Base-by-base conservation (phyloP, 352 stramenopile species). In the Phytophthora tubulina region DNA sequence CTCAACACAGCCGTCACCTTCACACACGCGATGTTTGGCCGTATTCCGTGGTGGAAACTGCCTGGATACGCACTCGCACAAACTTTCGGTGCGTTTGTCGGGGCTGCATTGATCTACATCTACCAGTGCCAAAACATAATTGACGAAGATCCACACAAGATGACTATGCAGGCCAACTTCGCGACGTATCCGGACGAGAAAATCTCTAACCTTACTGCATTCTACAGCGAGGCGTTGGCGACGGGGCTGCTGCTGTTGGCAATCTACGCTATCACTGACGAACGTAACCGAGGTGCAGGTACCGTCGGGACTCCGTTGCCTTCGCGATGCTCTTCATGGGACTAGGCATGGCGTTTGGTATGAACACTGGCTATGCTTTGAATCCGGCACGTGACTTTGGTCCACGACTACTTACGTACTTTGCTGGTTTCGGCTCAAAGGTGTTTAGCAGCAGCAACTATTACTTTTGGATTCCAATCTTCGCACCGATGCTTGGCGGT, bases 391-490 rank as follows among this genome's bases (percentile, higher is more conserved):
- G 76, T 1, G 81, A 88, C 63, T 83, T 88, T 39, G 78, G 73
- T 13, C 76, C 73, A 11, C 69, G 80, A 13, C 7, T 79, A 10
- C 78, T 89, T 60, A 89, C 79, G n/a, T 78, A 60, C 57, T 65
- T 76, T 9, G 80, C 81, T 38, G 83, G 83, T 36, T 91, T 79
- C 70, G 83, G 82, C 31, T 75, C 73, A 3, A 75, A 85, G 52
- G 83, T 91, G 50, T 91, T 89, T 53, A 86, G 80, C 17, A 49
- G 70, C 3, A 63, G 60, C 44, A 75, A 72, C 55, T 73, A 79
- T 70, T 91, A 91, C 81, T 91, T 91, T 61, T 89, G 79, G 81
- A 84, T 85, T 41, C 81, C 79, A 11, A 75, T 91, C 27, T 67
- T 86, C 5, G 81, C 67, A n/a, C 83, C 81, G 13, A 53, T 79